Evolutionary conservation across 805 yeast species (phyloP), one percentile per base, ranked within the genome.

Genomic region (Yamadazyma ubonensis): DNA sequence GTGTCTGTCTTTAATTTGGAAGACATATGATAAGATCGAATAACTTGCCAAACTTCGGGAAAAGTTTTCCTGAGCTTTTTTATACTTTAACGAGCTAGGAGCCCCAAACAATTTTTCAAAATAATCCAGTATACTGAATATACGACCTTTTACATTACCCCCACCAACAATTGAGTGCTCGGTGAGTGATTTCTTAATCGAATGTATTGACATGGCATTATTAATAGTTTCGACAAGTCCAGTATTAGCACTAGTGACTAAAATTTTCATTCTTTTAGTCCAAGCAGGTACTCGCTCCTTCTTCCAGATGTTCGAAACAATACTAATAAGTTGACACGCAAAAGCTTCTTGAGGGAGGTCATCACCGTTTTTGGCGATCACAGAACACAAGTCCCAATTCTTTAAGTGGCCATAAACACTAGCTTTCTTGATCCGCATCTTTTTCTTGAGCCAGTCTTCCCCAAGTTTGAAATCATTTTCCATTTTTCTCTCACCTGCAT

Each of bases 291-390:
- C 79, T 2, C 72, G 71, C 17, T 78, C 76, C 21, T 70, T 75
- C 34, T 77, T 76, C 98, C 98, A 93, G 31, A 88, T 79, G 36
- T 79, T 79, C 1, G 95, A 81, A 65, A 91, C 86, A 17, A 95
- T 83, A 45, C 85, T 83, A 37, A 93, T 91, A 31, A 93, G 60
- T 59, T 93, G 99, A 47, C 96, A 89, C 0, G 99, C 99, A 70
- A 93, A 89, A 0, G 99, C 96, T 60, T 93, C 99, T 58, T 93
- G 99, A 17, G 96, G 85, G 37, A 93, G 61, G 63, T 93, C 99
- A 54, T 86, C 91, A 25, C 99, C 99, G 21, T 96, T 91, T 57
- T 93, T 93, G 9, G 95, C 96, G 57, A 93, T 93, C 2, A 91
- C 96, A 0, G 97, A 90, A 49, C 91, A 88, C 28, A 93, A 61